These are phyloP conservation scores for Seiridium cupressi DNA, from an alignment of 2,329 filamentous ascomycete genomes.

Conservation along the genomic window DNA sequence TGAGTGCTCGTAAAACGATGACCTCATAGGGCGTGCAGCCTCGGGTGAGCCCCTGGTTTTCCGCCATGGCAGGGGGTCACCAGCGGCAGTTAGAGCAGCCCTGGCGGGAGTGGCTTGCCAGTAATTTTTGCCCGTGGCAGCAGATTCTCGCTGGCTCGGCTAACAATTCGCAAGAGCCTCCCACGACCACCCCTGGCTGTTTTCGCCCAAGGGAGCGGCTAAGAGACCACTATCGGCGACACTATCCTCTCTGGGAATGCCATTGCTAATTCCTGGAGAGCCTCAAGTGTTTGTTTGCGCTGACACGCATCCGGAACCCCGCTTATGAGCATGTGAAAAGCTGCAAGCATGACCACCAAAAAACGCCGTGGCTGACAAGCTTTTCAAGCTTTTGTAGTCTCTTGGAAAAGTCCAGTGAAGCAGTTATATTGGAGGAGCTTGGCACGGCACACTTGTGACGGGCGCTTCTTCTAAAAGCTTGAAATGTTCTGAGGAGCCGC, in stretches of 20 bases:
- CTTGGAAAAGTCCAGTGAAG: not conserved
- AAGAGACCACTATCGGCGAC: conserved; percentile 2
- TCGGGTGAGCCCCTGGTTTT: not conserved
- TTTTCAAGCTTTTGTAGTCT: not conserved
- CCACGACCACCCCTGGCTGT: not conserved
- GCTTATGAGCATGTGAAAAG: not conserved
- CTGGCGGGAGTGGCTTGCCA: not conserved
- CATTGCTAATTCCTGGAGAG: conserved; percentile 1
- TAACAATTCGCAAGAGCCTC: not conserved
- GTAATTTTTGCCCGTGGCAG: not conserved
- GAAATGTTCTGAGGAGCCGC: not conserved
- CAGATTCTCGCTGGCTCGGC: not conserved
- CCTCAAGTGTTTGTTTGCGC: not conserved
- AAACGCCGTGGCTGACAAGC: not conserved
- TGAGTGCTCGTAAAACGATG: not conserved
- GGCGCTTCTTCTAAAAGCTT: not conserved
- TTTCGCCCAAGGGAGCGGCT: not conserved
- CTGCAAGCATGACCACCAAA: no score
- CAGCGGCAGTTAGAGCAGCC: not conserved
- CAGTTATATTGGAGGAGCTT: not conserved
- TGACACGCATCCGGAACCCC: not conserved
- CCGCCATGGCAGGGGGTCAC: not conserved
- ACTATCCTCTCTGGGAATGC: not conserved
- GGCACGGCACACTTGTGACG: conserved; percentile 2
- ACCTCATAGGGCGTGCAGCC: not conserved